Conservation (phyloP, 495 filamentous ascomycete species). For the Amniculicola lignicola region DNA sequence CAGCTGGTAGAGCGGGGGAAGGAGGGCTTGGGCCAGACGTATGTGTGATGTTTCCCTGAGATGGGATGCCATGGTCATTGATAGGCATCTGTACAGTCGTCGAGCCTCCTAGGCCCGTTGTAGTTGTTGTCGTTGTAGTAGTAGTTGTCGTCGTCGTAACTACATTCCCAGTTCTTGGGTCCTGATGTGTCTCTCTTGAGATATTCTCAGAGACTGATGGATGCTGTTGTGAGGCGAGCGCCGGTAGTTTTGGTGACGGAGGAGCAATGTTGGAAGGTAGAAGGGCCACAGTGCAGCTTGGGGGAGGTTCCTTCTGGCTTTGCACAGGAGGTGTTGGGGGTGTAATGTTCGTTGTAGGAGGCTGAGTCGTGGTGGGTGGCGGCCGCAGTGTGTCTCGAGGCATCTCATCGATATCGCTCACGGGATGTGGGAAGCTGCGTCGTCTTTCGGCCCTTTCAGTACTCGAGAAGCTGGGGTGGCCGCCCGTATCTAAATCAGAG, state of each 20-base stretch:
- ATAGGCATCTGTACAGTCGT: slow-evolving; percentile 26
- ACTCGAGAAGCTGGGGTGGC: slow-evolving; percentile 25
- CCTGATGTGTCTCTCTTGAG: slow-evolving; percentile 17
- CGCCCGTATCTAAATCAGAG: slow-evolving; percentile 22
- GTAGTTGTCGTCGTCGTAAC: slow-evolving; percentile 31
- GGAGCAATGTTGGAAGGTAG: too few relatives aligned
- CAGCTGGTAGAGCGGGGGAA: slow-evolving; percentile 3
- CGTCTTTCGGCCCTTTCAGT: too few relatives aligned
- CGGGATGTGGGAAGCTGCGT: slow-evolving; percentile 5
- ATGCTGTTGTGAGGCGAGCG: neutral
- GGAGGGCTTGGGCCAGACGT: slow-evolving; percentile 29
- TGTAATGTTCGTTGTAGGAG: slow-evolving; percentile 18
- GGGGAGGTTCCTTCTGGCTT: slow-evolving; percentile 1
- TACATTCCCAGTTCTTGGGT: slow-evolving; percentile 19
- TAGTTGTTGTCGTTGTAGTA: slow-evolving; percentile 32
- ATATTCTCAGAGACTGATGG: slow-evolving; percentile 9
- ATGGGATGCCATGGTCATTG: neutral
- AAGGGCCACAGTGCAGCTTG: neutral
- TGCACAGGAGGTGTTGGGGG: slow-evolving; percentile 26
- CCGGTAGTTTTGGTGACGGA: neutral
- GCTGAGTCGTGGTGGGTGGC: slow-evolving; percentile 3
- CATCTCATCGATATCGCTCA: slow-evolving; percentile 11
- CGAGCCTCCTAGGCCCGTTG: slow-evolving; percentile 25
- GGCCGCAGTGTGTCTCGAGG: slow-evolving; percentile 5
- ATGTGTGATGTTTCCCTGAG: slow-evolving; percentile 20